Percentiles rank a stretch among this genome's conserved stretches.
phyloP scores from a whole-genome alignment of 768 basidiomycete species.

The Wakefieldia striispora region DNA sequence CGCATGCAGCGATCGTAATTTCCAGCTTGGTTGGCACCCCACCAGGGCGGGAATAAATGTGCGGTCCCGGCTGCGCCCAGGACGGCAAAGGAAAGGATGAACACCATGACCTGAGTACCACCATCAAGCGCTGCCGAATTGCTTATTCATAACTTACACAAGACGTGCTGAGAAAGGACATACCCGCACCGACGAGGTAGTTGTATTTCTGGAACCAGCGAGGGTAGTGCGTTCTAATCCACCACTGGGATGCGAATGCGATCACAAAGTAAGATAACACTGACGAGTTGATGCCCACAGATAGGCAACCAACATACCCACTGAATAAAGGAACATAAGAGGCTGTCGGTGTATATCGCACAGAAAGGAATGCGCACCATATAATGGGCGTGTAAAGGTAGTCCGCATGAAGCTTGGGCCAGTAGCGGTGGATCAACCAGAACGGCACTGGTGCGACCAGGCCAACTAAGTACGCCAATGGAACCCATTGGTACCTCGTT shows the following conservation, averaged over 20 bases:
- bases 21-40: constrained; percentile 54
- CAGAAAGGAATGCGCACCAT: constrained; percentile 14
- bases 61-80: constrained; percentile 48
- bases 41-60: constrained; percentile 53
- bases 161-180: neutral
- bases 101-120: constrained; percentile 50
- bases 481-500: constrained; percentile 39
- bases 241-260: constrained; percentile 37
- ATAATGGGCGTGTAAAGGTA: constrained; percentile 31
- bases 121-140: constrained; percentile 33
- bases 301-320: constrained; percentile 14
- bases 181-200: constrained; percentile 42
- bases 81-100: constrained; percentile 48
- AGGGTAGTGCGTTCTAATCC: constrained; percentile 36
- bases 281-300: constrained; percentile 29
- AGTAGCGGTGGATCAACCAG: constrained; percentile 39
- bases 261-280: constrained; percentile 14
- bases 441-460: constrained; percentile 39
- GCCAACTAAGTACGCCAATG: constrained; percentile 35
- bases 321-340: neutral
- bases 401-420: constrained; percentile 31
- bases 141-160: neutral
- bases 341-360: neutral
- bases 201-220: constrained; percentile 39
- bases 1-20: constrained; percentile 29